phyloP scores from a whole-genome alignment of 345 rosid genomes.

The Mercurialis annua region DNA sequence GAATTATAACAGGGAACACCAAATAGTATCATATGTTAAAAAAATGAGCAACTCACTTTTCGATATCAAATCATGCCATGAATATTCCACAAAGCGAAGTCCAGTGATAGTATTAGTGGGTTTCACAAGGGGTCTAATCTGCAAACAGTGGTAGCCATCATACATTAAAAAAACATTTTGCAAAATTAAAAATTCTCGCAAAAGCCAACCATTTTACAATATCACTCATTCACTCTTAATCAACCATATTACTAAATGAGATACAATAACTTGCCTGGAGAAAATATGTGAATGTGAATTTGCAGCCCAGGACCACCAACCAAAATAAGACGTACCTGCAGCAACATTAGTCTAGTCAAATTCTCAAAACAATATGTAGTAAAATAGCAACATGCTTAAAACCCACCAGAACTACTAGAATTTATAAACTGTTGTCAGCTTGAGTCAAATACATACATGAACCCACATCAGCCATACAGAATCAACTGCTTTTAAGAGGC shows the following conservation, averaged over 20 bases:
- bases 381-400: background rate
- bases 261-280: slow-evolving; percentile 70
- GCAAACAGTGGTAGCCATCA: slow-evolving; percentile 29
- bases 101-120: slow-evolving; percentile 58
- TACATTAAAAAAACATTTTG: slow-evolving; percentile 5
- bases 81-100: slow-evolving; percentile 48
- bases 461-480: background rate
- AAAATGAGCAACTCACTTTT: slow-evolving; percentile 51
- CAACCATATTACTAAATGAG: slow-evolving; percentile 13
- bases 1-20: background rate
- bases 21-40: background rate
- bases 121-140: slow-evolving; percentile 83
- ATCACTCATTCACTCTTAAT: slow-evolving; percentile 1
- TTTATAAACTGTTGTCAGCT: background rate
- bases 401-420: background rate
- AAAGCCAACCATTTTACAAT: background rate
- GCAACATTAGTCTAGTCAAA: background rate
- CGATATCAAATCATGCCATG: slow-evolving; percentile 96
- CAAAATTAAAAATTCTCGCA: background rate
- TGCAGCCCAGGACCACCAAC: slow-evolving; percentile 81
- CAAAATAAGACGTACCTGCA: slow-evolving; percentile 93
- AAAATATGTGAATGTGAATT: slow-evolving; percentile 90
- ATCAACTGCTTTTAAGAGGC: background rate
- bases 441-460: background rate
- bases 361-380: background rate